Conservation (phyloP, 352 stramenopile genomes). For the Phytopythium sindhum region DNA sequence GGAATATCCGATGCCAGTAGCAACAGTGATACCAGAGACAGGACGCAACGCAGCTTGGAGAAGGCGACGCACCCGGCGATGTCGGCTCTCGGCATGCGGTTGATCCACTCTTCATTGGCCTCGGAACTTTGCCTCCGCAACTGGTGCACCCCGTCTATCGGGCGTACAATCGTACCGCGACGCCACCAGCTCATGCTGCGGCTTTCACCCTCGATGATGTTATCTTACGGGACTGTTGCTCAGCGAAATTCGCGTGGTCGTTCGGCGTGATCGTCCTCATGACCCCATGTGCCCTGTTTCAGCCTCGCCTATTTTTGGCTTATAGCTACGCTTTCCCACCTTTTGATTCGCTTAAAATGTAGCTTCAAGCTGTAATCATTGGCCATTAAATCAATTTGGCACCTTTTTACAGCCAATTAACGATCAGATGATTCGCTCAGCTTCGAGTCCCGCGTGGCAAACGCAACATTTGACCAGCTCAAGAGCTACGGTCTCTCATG, state of each 20-base stretch:
- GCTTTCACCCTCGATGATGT: background rate
- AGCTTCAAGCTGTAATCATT: too few species aligned
- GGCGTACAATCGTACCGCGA: background rate
- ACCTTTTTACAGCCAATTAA: background rate
- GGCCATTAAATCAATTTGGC: too few species aligned
- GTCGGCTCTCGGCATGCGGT: constrained; percentile 9
- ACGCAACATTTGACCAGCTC: background rate
- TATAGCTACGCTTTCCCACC: background rate
- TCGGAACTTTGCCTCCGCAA: background rate
- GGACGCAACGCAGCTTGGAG: constrained; percentile 16
- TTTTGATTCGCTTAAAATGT: background rate
- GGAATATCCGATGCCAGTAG: constrained; percentile 36
- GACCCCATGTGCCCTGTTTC: too few species aligned
- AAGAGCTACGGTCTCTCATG: background rate
- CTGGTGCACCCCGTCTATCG: background rate
- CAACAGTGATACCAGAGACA: constrained; percentile 21
- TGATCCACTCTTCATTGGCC: background rate
- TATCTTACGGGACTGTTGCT: too few species aligned
- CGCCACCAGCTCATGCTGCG: background rate
- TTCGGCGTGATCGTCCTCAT: too few species aligned
- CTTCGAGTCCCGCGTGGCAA: background rate
- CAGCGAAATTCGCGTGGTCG: too few species aligned
- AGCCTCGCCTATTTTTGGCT: too few species aligned
- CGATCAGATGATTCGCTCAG: too few species aligned
- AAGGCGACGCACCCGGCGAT: constrained; percentile 20